Evolutionary conservation across 495 filamentous ascomycete genomes (phyloP).

Genomic region (Xylaria longipes): DNA sequence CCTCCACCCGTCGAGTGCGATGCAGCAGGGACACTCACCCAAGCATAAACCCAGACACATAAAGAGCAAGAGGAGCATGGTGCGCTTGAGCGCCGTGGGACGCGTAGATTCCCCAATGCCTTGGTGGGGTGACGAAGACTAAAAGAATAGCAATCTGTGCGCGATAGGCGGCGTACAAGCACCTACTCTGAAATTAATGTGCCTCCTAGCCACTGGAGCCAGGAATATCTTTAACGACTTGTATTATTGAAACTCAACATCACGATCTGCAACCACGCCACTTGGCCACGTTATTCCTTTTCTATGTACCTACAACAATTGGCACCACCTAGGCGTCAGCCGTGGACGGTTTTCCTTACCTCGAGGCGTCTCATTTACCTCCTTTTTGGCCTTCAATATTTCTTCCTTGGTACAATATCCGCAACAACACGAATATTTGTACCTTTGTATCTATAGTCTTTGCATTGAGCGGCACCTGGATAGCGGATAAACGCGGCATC

Average conservation of each 20-base stretch:
- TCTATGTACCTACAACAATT: not conserved
- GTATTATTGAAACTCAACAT: not conserved
- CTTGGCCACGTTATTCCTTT: not conserved
- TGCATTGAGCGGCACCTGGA: slow-evolving; percentile 9
- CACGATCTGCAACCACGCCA: not conserved
- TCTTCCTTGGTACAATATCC: not conserved
- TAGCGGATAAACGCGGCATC: slow-evolving; percentile 2
- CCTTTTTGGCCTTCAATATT: not conserved
- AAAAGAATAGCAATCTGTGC: slow-evolving; percentile 31
- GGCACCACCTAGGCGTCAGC: not conserved
- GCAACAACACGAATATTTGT: not conserved
- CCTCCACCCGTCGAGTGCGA: slow-evolving; percentile 30
- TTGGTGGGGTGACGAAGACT: slow-evolving; percentile 52
- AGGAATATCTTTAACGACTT: not conserved
- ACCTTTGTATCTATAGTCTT: slow-evolving; percentile 9
- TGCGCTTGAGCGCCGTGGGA: slow-evolving; percentile 55
- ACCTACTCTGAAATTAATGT: not conserved
- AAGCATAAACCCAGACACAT: slow-evolving; percentile 27
- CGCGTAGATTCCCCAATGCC: slow-evolving; percentile 44
- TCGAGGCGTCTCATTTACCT: not conserved
- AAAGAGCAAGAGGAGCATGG: slow-evolving; percentile 52
- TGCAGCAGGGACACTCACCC: not conserved
- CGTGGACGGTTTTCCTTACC: not conserved
- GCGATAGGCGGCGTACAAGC: not conserved
- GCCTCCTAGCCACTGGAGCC: not conserved